Conservation (phyloP, 345 rosid genomes). For the Arabis alpina region DNA sequence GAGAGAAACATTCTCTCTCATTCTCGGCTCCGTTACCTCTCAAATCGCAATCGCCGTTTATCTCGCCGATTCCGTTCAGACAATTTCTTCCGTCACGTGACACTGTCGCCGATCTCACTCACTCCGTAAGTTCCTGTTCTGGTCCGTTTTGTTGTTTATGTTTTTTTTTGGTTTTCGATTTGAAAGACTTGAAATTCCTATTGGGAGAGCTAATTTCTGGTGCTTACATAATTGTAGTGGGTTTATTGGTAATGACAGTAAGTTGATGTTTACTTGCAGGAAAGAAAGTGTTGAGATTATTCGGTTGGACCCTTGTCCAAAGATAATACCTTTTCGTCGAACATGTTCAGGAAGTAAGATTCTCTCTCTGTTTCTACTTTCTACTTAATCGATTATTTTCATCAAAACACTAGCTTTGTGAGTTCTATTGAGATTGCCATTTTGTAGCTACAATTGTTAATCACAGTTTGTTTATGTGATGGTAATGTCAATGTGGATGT, state of each 20-base stretch:
- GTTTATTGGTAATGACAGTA: slow-evolving; percentile 1
- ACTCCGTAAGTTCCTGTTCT: slow-evolving; percentile 16
- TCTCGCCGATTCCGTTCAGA: slow-evolving; percentile 28
- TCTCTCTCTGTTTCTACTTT: slow-evolving; percentile 10
- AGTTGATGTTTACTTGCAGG: slow-evolving; percentile 19
- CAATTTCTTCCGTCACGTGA: neutral
- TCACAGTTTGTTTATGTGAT: too few species aligned
- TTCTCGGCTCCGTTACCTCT: slow-evolving; percentile 20
- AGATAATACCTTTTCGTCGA: slow-evolving; percentile 22
- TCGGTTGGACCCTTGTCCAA: slow-evolving; percentile 6
- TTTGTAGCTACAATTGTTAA: too few species aligned
- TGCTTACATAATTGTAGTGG: neutral
- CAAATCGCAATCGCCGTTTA: slow-evolving; percentile 27
- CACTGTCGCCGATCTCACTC: neutral
- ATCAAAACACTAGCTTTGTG: neutral
- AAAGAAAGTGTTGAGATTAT: slow-evolving; percentile 8
- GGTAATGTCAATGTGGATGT: too few species aligned
- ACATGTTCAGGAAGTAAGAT: slow-evolving; percentile 44
- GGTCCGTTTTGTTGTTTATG: neutral
- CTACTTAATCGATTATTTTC: neutral
- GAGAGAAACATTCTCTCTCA: slow-evolving; percentile 9
- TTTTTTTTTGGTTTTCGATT: neutral
- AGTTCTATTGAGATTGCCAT: too few species aligned
- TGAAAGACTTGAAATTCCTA: neutral
- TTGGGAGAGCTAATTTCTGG: neutral